Percentiles rank a stretch among this genome's conserved stretches.
phyloP scores from a whole-genome alignment of 2,329 filamentous ascomycete species.

The Chalaropsis thielavioides region DNA sequence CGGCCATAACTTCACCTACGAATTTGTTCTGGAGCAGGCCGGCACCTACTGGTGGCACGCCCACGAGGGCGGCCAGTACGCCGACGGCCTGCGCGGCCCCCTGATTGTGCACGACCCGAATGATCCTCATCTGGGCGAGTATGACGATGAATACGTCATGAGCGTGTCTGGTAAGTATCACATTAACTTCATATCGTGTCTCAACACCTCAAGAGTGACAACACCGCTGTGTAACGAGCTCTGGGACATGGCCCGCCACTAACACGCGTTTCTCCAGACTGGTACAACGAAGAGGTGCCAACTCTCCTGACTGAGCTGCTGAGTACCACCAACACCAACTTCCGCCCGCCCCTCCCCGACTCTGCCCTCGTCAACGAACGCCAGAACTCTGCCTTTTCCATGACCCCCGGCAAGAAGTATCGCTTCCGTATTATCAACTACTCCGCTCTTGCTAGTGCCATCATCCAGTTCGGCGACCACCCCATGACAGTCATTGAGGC shows the following conservation, averaged over 20 bases:
- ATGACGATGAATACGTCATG: constrained; percentile 39
- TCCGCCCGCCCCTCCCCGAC: constrained; percentile 39
- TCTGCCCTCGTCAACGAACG: constrained; percentile 38
- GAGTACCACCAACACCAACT: constrained; percentile 31
- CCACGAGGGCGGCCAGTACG: constrained; percentile 34
- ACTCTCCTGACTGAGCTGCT: constrained; percentile 33
- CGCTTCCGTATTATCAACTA: constrained; percentile 35
- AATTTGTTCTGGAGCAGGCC: constrained; percentile 32
- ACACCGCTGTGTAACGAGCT: too few relatives aligned
- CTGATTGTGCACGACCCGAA: constrained; percentile 40
- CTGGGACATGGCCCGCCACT: neutral
- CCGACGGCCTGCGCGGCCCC: constrained; percentile 41
- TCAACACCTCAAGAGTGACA: neutral
- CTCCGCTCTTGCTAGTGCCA: constrained; percentile 29
- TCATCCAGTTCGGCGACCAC: constrained; percentile 32
- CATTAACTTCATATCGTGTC: neutral
- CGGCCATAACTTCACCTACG: constrained; percentile 37
- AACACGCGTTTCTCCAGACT: constrained; percentile 27
- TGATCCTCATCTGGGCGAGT: constrained; percentile 31
- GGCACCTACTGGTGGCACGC: constrained; percentile 34
- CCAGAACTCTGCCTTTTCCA: constrained; percentile 20
- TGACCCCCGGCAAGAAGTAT: constrained; percentile 26
- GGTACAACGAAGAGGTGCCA: constrained; percentile 43
- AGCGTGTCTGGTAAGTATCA: constrained; percentile 29
- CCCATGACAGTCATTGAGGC: constrained; percentile 33